Conservation (phyloP, 2,329 filamentous ascomycete genomes). For the Nothophaeocryptopus gaeumannii region DNA sequence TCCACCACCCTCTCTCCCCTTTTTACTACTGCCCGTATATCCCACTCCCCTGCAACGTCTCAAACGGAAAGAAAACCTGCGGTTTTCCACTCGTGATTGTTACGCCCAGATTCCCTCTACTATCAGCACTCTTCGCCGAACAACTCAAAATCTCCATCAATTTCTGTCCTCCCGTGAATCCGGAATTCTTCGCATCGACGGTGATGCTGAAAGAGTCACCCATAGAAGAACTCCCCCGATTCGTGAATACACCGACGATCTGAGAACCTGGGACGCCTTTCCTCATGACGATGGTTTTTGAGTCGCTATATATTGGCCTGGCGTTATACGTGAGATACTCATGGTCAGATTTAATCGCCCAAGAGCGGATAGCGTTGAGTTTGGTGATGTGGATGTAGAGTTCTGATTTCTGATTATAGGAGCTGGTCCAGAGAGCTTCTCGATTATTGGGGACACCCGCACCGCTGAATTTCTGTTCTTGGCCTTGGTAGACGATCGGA, state of each 20-base stretch:
- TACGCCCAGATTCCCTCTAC: constrained; percentile 41
- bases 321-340: constrained; percentile 42
- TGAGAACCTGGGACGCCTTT: constrained; percentile 41
- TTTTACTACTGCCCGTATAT: constrained; percentile 21
- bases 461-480: constrained; percentile 56
- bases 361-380: constrained; percentile 52
- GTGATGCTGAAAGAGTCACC: constrained; percentile 26
- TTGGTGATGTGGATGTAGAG: constrained; percentile 41
- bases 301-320: constrained; percentile 38
- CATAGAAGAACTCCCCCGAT: constrained; percentile 20
- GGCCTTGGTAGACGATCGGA: constrained; percentile 62
- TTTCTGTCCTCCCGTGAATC: constrained; percentile 25
- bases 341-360: constrained; percentile 38
- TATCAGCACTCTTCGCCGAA: constrained; percentile 42
- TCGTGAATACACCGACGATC: constrained; percentile 36
- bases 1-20: not conserved
- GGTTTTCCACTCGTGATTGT: constrained; percentile 13
- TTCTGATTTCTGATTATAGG: constrained; percentile 38
- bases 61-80: constrained; percentile 18
- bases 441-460: constrained; percentile 34
- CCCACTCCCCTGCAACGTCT: constrained; percentile 16
- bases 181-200: constrained; percentile 29
- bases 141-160: constrained; percentile 47
- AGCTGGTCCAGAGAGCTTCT: constrained; percentile 38
- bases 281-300: constrained; percentile 42